Evolutionary conservation across 192 early-diverging fungal species (phyloP).

Genomic region (Linnemannia schmuckeri): DNA sequence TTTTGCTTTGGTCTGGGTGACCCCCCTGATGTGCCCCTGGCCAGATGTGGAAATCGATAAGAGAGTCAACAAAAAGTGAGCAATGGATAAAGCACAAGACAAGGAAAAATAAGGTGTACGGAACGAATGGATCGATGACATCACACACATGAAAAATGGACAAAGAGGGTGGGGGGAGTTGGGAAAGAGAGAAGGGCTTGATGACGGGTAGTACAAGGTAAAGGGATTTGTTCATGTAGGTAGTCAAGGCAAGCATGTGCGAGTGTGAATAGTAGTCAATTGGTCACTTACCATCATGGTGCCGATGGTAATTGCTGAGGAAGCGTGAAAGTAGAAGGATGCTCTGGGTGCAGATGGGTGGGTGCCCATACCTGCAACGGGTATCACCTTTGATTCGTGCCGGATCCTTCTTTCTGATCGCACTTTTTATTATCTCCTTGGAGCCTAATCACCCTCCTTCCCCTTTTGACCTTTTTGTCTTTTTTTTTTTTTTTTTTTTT

Average conservation of each 20-base stretch:
- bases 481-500: background rate
- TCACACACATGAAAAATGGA: background rate
- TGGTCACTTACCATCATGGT: too few species aligned
- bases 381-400: too few species aligned
- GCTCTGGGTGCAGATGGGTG: too few species aligned
- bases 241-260: too few species aligned
- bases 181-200: background rate
- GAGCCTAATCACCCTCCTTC: too few species aligned
- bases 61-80: background rate
- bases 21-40: background rate
- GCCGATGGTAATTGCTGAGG: too few species aligned
- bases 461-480: background rate
- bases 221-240: too few species aligned
- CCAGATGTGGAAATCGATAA: constrained; percentile 6
- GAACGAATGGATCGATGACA: background rate
- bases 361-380: too few species aligned
- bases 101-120: background rate
- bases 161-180: background rate
- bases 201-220: background rate
- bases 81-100: background rate
- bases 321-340: too few species aligned
- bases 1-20: background rate
- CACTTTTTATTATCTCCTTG: too few species aligned
- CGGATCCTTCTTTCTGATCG: too few species aligned
- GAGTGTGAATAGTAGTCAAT: too few species aligned